These are phyloP conservation scores for Aspergillus transmontanensis DNA, from an alignment of 2,329 filamentous ascomycete genomes.

Conservation along the genomic window DNA sequence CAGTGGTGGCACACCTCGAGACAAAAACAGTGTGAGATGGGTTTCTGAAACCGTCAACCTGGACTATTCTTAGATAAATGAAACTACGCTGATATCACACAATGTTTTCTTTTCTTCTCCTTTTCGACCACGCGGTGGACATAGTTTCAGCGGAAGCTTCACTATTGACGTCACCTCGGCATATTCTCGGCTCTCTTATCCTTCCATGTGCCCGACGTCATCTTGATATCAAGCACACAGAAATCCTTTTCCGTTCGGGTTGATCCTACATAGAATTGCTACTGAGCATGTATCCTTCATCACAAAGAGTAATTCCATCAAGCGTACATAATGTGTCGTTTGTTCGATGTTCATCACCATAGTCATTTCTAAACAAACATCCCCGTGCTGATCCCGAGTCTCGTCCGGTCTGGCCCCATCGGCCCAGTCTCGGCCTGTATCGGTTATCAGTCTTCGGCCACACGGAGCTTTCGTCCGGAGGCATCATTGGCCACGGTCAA, in stretches of 20 bases:
- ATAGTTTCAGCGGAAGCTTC: background rate
- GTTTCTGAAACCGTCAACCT: background rate
- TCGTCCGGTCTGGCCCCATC: conserved; percentile 16
- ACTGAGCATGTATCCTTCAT: background rate
- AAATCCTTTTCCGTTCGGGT: background rate
- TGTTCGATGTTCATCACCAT: too few relatives aligned
- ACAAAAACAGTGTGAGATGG: background rate
- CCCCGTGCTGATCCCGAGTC: conserved; percentile 14
- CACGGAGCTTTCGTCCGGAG: conserved; percentile 33
- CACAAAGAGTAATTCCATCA: background rate
- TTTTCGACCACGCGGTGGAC: too few relatives aligned
- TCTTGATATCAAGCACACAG: background rate
- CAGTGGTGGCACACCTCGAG: background rate
- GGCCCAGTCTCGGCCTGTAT: conserved; percentile 36
- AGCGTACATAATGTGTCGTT: too few relatives aligned
- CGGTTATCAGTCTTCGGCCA: conserved; percentile 37
- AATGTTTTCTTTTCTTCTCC: background rate
- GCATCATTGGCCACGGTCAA: background rate
- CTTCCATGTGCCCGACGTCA: conserved; percentile 2
- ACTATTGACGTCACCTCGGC: conserved; percentile 31
- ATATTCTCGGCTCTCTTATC: conserved; percentile 22
- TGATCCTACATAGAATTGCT: background rate
- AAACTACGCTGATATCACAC: background rate
- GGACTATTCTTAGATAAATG: background rate
- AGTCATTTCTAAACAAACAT: background rate